Evolutionary conservation across 169 alveolate genomes (phyloP), one percentile per base, ranked within the genome.

Genomic region (Plasmodium inui): DNA sequence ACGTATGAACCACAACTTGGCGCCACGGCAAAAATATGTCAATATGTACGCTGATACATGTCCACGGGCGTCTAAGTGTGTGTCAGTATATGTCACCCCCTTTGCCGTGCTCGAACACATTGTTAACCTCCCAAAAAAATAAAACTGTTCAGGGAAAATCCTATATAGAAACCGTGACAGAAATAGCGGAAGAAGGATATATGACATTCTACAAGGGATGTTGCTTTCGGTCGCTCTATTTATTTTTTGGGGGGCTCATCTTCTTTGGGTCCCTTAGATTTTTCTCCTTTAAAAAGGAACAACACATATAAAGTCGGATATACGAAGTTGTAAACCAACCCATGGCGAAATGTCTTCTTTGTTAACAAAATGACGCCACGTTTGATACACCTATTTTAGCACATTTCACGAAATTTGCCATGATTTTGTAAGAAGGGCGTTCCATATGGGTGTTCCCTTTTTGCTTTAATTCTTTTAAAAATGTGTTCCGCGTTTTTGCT

Each of bases 1-100:
- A 99, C 95, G 98, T 97, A 32, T 46, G 95, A 37, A 72, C 50
- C 30, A 8, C 57, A 72, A 84, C 72, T 53, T 50, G 19, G 34
- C 3, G 50, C 44, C 10, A 19, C 12, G 26, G 44, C 67, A 82
- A 10, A 30, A 53, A 30, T 57, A 67, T 22, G 76, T 67, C 41
- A 67, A 67, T 67, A 28, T 67, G 5, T 67, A 17, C 14, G n/a
- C 37, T 0, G 76, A n/a, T 6, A 9, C n/a, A 67, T 67, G 61
- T 14, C 8, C 61, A 14, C 61, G 8, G 12, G 9, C 22, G 22
- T 81, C 19, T 82, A 30, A 30, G 19, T 34, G 8, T 81, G 22
- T 26, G 73, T 83, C n/a, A 14, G n/a, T n/a, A n/a, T n/a, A n/a
- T n/a, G n/a, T n/a, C n/a, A n/a, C n/a, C 61, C 61, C 22, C 2